Evolutionary conservation across 2,329 filamentous ascomycete genomes (phyloP).

Genomic region (Knufia petricola): DNA sequence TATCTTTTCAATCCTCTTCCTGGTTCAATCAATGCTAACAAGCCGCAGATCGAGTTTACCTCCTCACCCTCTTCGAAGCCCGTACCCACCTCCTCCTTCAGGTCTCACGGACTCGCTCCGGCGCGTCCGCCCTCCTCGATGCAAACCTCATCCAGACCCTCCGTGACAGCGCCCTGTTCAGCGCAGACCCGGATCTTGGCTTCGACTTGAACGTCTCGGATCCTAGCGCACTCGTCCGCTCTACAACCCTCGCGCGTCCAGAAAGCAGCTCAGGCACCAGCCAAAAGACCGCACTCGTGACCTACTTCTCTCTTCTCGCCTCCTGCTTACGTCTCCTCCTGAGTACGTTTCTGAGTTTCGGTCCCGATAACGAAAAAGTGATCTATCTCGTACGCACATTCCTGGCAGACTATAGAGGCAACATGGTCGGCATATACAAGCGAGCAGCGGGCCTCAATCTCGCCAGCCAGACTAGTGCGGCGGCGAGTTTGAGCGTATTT

Average conservation of each 20-base stretch:
- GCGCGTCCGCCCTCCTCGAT: constrained; percentile 78
- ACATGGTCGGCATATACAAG: constrained; percentile 85
- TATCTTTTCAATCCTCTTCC: not conserved
- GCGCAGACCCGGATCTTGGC: constrained; percentile 84
- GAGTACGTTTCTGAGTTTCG: constrained; percentile 69
- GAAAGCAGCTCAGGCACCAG: constrained; percentile 32
- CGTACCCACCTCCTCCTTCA: constrained; percentile 74
- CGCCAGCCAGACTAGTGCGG: constrained; percentile 23
- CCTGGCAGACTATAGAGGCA: constrained; percentile 68
- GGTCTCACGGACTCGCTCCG: constrained; percentile 72
- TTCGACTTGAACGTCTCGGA: constrained; percentile 36
- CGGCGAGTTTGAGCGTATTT: not conserved
- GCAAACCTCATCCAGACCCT: constrained; percentile 77
- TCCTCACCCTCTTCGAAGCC: constrained; percentile 58
- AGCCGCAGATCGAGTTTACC: constrained; percentile 33
- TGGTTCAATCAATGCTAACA: not conserved
- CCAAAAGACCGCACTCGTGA: constrained; percentile 60
- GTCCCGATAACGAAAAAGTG: constrained; percentile 65
- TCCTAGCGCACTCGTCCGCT: not conserved
- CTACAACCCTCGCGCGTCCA: not conserved
- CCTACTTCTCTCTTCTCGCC: constrained; percentile 76
- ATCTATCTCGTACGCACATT: constrained; percentile 69
- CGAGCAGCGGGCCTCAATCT: constrained; percentile 68
- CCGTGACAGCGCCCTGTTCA: constrained; percentile 73
- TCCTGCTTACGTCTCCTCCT: constrained; percentile 73